Conservation (phyloP, 768 basidiomycete species). For the Rhizopogon vinicolor region DNA sequence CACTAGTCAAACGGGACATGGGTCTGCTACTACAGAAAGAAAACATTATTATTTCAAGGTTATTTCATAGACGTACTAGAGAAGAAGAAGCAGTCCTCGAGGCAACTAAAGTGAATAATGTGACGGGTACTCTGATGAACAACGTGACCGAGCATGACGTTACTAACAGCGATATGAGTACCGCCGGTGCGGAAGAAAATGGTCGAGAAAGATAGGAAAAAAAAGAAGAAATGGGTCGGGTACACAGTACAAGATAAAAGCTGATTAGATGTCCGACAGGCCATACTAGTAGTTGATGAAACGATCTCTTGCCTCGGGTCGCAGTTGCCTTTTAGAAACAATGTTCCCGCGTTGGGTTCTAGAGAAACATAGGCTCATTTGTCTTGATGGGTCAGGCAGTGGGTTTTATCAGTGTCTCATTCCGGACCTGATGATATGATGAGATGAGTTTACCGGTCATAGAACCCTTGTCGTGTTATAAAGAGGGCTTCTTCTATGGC, state of each 20-base stretch:
- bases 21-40: not conserved
- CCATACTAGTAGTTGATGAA: slow-evolving; percentile 1
- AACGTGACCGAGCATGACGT: not conserved
- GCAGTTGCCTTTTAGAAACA: slow-evolving; percentile 12
- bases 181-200: slow-evolving; percentile 17
- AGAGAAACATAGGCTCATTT: not conserved
- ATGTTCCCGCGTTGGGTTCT: not conserved
- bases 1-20: not conserved
- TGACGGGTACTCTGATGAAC: not conserved
- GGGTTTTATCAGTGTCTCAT: slow-evolving; percentile 10
- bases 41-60: not conserved
- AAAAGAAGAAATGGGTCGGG: not conserved
- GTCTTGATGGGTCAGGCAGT: slow-evolving; percentile 8
- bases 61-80: not conserved
- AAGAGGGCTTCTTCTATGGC: slow-evolving; percentile 22
- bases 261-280: slow-evolving; percentile 7
- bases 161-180: not conserved
- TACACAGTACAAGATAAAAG: not conserved
- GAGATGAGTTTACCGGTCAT: slow-evolving; percentile 11
- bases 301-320: slow-evolving; percentile 8
- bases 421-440: slow-evolving; percentile 5
- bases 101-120: no score
- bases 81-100: not conserved
- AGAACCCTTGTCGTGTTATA: slow-evolving; percentile 9
- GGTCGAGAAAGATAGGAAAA: slow-evolving; percentile 1